Evolutionary conservation across 371 early-diverging fungal species (phyloP).

Genomic region (Mucor mucedo): DNA sequence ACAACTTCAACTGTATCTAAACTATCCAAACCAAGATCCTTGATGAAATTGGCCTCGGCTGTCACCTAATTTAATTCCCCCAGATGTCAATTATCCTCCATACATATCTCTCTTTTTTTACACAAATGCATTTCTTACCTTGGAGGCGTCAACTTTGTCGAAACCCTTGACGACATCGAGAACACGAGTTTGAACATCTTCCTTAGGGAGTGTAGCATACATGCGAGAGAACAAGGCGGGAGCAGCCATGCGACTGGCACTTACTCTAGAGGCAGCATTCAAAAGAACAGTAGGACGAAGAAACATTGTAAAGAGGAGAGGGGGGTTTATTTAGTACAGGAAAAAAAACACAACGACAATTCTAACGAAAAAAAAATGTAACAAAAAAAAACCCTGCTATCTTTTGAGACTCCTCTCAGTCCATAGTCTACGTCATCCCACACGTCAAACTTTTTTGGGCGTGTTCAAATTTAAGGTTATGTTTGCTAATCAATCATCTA

Average conservation of each 20-base stretch:
- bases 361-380: background rate
- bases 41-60: slow-evolving; percentile 84
- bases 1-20: slow-evolving; percentile 98
- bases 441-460: too few species aligned
- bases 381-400: background rate
- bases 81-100: background rate
- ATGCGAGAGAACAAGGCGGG: slow-evolving; percentile 44
- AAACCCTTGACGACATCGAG: slow-evolving; percentile 88
- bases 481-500: too few species aligned
- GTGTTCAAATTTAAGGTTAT: too few species aligned
- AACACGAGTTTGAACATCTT: slow-evolving; percentile 81
- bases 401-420: too few species aligned
- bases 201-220: slow-evolving; percentile 58
- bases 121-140: slow-evolving; percentile 63
- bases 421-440: too few species aligned
- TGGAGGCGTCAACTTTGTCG: slow-evolving; percentile 90
- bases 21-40: slow-evolving; percentile 95
- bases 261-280: slow-evolving; percentile 35
- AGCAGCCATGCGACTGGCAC: slow-evolving; percentile 18
- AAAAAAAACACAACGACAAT: background rate
- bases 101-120: background rate
- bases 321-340: background rate
- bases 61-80: slow-evolving; percentile 65
- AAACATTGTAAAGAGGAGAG: slow-evolving; percentile 14
- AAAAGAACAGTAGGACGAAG: slow-evolving; percentile 44